Evolutionary conservation across 2,329 filamentous ascomycete genomes (phyloP), one percentile per base, ranked within the genome.

Genomic region (Daldinia sp.): DNA sequence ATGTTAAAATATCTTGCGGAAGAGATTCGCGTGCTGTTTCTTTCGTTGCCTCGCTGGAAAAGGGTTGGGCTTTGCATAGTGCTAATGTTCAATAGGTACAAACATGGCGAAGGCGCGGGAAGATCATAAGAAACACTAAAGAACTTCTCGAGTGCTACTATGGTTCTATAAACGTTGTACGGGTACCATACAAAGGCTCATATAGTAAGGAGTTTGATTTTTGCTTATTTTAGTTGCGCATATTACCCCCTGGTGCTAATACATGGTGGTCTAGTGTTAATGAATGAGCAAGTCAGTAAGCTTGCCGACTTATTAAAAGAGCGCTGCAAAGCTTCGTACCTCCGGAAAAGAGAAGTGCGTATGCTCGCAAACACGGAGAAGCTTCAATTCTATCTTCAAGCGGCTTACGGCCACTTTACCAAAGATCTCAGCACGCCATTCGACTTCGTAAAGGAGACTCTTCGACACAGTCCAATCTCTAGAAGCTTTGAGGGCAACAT

Each of bases 81-180:
- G 30, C 47, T 54, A 27, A 66, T 27, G 21, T 25, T 4, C n/a
- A 41, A 59, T 76, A 81, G 65, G 80, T 78, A 2, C 71, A 77
- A 21, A 72, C 76, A 37, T 83, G 82, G 82, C 68, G 73, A 32
- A 70, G 71, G 15, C 72, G 78, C 1, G 79, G 77, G 4, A 79
- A 77, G 67, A 64, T 68, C 1, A 81, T 83, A 53, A 74, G 73
- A n/a, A 80, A 72, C 19, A 77, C 81, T 8, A 75, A 81, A 64
- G 78, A 82, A 54, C 74, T 85, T 4, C 75, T 85, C 13, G 71
- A 77, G 51, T 80, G 77, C 35, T 86, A 85, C 67, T 86, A 85
- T 68, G 79, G 78, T 60, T 80, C 79, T 7, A 76, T 82, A 52
- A 80, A 61, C 13, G 80, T 83, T 3, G 71, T 85, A n/a, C 75